A percentile compares a stretch with the other conserved stretches of the same genome.
Conservation (phyloP, 2,329 filamentous ascomycete genomes). For the Sclerotinia nivalis region DNA sequence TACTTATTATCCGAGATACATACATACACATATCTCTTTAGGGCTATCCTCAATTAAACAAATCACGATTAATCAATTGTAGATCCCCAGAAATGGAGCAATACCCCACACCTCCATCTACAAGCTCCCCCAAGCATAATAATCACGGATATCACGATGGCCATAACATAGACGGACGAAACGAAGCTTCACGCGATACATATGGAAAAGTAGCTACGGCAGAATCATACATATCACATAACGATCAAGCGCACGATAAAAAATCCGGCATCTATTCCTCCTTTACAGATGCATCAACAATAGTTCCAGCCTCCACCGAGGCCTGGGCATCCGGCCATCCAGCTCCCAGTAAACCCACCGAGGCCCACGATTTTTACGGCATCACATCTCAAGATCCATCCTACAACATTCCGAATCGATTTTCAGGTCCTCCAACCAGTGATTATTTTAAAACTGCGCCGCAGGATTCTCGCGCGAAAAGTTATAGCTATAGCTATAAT, state of each 20-base stretch:
- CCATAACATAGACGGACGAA: background rate
- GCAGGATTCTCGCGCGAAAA: background rate
- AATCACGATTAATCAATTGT: background rate
- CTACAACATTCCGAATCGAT: background rate
- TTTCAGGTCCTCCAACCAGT: too few species aligned
- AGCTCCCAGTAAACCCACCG: background rate
- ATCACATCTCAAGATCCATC: conserved; percentile 11
- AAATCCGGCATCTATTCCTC: background rate
- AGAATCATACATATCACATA: background rate
- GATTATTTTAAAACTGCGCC: background rate
- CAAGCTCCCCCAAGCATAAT: background rate
- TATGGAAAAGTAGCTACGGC: background rate
- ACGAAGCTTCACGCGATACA: background rate
- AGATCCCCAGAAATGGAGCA: conserved; percentile 8
- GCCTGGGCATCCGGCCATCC: background rate
- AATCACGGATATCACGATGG: background rate
- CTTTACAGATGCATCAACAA: background rate
- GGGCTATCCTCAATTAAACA: background rate
- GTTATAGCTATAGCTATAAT: background rate
- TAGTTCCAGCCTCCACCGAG: conserved; percentile 1
- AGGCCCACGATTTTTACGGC: background rate
- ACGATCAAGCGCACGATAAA: background rate
- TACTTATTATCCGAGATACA: conserved; percentile 1
- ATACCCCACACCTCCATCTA: conserved; percentile 13
- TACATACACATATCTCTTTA: background rate